phyloP scores from a whole-genome alignment of 2,329 filamentous ascomycete genomes.

The Fusarium euwallaceae region DNA sequence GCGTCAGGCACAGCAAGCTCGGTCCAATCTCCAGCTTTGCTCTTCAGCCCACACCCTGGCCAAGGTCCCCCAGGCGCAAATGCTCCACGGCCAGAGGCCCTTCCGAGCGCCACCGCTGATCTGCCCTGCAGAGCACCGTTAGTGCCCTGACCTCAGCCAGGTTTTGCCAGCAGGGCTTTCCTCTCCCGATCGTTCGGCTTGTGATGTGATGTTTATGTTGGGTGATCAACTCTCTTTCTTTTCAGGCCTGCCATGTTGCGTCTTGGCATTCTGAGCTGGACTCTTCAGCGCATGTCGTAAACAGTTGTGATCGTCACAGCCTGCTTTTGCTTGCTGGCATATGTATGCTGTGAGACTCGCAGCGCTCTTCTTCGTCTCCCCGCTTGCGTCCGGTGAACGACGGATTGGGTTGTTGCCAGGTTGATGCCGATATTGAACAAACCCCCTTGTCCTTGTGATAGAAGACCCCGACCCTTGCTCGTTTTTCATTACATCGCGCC shows the following conservation, averaged over 20 bases:
- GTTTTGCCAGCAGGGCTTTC: conserved; percentile 17
- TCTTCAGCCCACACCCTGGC: background rate
- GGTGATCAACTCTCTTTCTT: conserved; percentile 3
- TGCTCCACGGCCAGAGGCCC: conserved; percentile 10
- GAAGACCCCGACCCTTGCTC: conserved; percentile 9
- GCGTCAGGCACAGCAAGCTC: conserved; percentile 12
- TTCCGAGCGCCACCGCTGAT: conserved; percentile 38
- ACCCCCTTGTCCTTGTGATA: conserved; percentile 4
- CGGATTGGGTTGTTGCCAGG: conserved; percentile 4
- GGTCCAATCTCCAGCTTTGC: conserved; percentile 2
- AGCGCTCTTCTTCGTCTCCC: background rate
- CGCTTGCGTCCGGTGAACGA: background rate
- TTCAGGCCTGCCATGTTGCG: conserved; percentile 8
- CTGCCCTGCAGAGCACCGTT: conserved; percentile 32
- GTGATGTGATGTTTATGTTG: background rate
- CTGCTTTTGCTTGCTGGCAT: conserved; percentile 2
- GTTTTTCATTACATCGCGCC: conserved; percentile 10
- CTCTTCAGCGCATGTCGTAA: conserved; percentile 8
- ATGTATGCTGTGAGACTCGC: background rate
- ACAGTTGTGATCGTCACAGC: background rate
- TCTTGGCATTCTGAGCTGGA: conserved; percentile 19
- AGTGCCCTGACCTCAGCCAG: conserved; percentile 23
- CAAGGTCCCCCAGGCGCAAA: conserved; percentile 3
- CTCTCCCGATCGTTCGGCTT: background rate
- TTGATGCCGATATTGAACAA: conserved; percentile 18